Evolutionary conservation across 805 yeast species (phyloP).

Genomic region (Wickerhamomyces strasburgensis): DNA sequence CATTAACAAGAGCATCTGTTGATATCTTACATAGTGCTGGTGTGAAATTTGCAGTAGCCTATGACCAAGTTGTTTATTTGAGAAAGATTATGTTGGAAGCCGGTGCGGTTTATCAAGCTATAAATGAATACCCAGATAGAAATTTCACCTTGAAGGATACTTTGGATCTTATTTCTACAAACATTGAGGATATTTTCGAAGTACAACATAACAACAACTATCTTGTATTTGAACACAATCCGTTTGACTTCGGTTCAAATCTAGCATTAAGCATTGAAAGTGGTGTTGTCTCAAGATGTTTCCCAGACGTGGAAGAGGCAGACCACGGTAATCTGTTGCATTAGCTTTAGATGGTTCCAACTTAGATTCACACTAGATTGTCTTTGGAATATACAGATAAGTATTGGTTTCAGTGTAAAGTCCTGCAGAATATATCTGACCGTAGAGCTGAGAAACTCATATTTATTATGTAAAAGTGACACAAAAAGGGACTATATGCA

Average conservation of each 20-base stretch:
- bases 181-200: slow-evolving; percentile 1
- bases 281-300: slow-evolving; percentile 1
- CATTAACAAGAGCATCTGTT: slow-evolving; percentile 6
- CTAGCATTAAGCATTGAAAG: slow-evolving; percentile 4
- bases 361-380: no score
- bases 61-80: slow-evolving; percentile 3
- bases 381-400: no score
- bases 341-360: no score
- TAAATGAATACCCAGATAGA: no score
- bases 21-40: slow-evolving; percentile 7
- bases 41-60: slow-evolving; percentile 5
- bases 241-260: slow-evolving; percentile 5
- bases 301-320: slow-evolving; percentile 7
- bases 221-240: slow-evolving; percentile 5
- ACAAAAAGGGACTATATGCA: no score
- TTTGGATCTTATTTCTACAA: background rate
- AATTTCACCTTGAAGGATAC: slow-evolving; percentile 1
- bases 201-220: slow-evolving; percentile 1
- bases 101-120: slow-evolving; percentile 4
- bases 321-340: slow-evolving; percentile 5
- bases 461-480: no score
- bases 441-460: no score
- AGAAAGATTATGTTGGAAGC: slow-evolving; percentile 7
- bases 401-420: no score
- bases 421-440: no score